phyloP scores from a whole-genome alignment of 2,329 filamentous ascomycete genomes.

The Graphilbum fragrans region DNA sequence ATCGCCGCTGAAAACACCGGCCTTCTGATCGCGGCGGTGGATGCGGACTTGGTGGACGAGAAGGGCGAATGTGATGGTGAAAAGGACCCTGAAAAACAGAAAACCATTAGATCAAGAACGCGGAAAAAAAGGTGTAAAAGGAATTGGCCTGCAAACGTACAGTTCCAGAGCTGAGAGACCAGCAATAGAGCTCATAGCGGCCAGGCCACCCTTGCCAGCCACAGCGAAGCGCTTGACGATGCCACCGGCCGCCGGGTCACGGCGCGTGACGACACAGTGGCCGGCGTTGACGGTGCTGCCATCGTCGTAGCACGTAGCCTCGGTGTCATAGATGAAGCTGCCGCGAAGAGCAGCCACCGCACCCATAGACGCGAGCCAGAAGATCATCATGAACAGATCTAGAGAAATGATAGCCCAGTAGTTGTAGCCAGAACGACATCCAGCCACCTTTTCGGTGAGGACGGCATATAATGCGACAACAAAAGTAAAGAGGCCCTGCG shows the following conservation, averaged over 20 bases:
- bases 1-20: slow-evolving; percentile 8
- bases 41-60: slow-evolving; percentile 20
- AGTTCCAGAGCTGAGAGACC: slow-evolving; percentile 17
- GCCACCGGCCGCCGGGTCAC: slow-evolving; percentile 2
- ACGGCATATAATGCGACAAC: slow-evolving; percentile 15
- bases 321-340: slow-evolving; percentile 12
- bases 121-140: neutral
- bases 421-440: slow-evolving; percentile 16
- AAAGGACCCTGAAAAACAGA: slow-evolving; percentile 14
- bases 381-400: slow-evolving; percentile 18
- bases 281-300: slow-evolving; percentile 15
- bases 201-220: slow-evolving; percentile 11
- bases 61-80: slow-evolving; percentile 31
- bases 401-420: slow-evolving; percentile 20
- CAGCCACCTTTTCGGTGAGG: slow-evolving; percentile 15
- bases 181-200: slow-evolving; percentile 17
- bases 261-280: slow-evolving; percentile 12
- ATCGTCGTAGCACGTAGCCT: slow-evolving; percentile 14
- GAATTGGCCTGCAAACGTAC: slow-evolving; percentile 11
- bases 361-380: slow-evolving; percentile 21
- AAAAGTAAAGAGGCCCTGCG: slow-evolving; percentile 16
- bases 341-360: slow-evolving; percentile 17
- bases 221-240: slow-evolving; percentile 11
- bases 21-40: slow-evolving; percentile 13
- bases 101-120: slow-evolving; percentile 10